Conservation (phyloP, 306 rosid species). For the Trifolium dubium region DNA sequence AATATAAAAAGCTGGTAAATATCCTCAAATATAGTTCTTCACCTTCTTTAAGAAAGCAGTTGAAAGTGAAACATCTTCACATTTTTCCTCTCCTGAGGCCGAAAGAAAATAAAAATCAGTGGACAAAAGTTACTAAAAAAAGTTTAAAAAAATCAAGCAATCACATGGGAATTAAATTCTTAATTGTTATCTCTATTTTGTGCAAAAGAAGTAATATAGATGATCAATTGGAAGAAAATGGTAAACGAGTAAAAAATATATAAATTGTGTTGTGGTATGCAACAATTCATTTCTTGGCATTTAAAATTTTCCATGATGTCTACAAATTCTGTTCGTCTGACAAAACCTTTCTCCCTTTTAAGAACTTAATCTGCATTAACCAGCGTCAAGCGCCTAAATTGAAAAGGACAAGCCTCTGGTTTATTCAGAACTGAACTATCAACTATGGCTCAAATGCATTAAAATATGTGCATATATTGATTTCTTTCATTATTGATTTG, state of each 20-base stretch:
- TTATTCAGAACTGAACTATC: neutral
- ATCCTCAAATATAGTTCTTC: conserved; percentile 4
- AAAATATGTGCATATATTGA: conserved; percentile 1
- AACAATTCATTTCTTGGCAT: neutral
- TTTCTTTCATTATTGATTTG: neutral
- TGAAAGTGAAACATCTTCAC: conserved; percentile 5
- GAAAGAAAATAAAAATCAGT: neutral
- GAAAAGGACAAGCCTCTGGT: neutral
- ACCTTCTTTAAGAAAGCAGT: conserved; percentile 19
- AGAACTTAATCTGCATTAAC: conserved; percentile 20
- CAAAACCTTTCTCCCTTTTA: neutral
- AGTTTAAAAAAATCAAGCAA: conserved; percentile 1
- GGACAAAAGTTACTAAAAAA: neutral
- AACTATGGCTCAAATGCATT: neutral
- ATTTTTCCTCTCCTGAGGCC: neutral
- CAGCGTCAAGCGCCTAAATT: neutral
- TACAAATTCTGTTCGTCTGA: conserved; percentile 16
- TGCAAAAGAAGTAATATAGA: neutral
- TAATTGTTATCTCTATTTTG: neutral
- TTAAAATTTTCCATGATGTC: conserved; percentile 16
- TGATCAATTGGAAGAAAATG: conserved; percentile 17
- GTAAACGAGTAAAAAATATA: neutral
- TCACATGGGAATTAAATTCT: conserved; percentile 10
- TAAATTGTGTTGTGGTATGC: neutral
- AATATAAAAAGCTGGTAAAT: conserved; percentile 38